phyloP scores from a whole-genome alignment of 2,329 filamentous ascomycete species.

The Aureobasidium mangrovei region DNA sequence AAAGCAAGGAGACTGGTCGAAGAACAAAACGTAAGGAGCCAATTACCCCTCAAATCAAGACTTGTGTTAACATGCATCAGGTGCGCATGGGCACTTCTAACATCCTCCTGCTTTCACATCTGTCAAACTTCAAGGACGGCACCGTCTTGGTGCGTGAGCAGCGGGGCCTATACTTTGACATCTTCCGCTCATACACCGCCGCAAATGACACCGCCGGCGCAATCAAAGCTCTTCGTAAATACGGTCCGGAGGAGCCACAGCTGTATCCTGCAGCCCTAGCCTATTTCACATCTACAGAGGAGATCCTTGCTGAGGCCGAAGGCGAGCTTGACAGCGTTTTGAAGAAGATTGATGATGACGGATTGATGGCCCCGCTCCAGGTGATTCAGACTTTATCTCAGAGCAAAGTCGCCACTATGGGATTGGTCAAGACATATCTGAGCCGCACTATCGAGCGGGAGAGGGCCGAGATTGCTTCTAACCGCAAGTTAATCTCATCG shows the following conservation, averaged over 20 bases:
- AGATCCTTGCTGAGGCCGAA: slow-evolving; percentile 76
- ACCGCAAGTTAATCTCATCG: slow-evolving; percentile 70
- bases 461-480: slow-evolving; percentile 71
- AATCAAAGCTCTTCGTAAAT: slow-evolving; percentile 81
- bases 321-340: slow-evolving; percentile 74
- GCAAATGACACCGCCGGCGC: slow-evolving; percentile 86
- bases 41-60: background rate
- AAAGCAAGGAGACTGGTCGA: slow-evolving; percentile 88
- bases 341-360: slow-evolving; percentile 77
- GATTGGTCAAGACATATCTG: slow-evolving; percentile 90
- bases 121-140: slow-evolving; percentile 82
- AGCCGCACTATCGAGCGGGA: slow-evolving; percentile 82
- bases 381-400: slow-evolving; percentile 84
- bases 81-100: slow-evolving; percentile 84
- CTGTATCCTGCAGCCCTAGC: slow-evolving; percentile 86
- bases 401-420: slow-evolving; percentile 86
- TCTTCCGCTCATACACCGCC: slow-evolving; percentile 91
- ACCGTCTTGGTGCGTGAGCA: slow-evolving; percentile 91
- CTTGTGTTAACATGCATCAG: background rate
- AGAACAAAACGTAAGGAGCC: slow-evolving; percentile 51
- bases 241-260: slow-evolving; percentile 82
- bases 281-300: slow-evolving; percentile 81
- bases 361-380: slow-evolving; percentile 89
- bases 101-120: slow-evolving; percentile 81
- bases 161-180: slow-evolving; percentile 83